These are phyloP conservation scores for Chaetomium strumarium DNA, from an alignment of 2,329 filamentous ascomycete species.

Conservation along the genomic window DNA sequence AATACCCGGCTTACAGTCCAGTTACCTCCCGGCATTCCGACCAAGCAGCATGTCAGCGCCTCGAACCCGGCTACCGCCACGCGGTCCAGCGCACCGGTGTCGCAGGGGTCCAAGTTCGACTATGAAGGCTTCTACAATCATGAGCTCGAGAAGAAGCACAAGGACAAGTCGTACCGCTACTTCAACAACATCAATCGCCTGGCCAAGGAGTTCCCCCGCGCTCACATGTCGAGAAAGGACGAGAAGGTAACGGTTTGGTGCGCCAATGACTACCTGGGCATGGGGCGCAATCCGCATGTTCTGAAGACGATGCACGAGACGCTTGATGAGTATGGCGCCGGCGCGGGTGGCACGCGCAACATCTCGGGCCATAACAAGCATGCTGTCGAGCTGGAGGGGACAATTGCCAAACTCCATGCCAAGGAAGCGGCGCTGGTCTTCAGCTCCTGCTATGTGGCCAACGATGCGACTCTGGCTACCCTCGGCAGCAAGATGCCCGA, in stretches of 20 bases:
- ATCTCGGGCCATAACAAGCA: conserved; percentile 98
- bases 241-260: conserved; percentile 97
- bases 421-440: conserved; percentile 93
- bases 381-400: conserved; percentile 75
- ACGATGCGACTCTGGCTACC: conserved; percentile 93
- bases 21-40: conserved; percentile 30
- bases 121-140: conserved; percentile 83
- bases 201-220: conserved; percentile 90
- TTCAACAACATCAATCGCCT: conserved; percentile 99
- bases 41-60: conserved; percentile 17
- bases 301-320: conserved; percentile 91
- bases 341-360: conserved; percentile 91
- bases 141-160: conserved; percentile 97
- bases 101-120: conserved; percentile 62
- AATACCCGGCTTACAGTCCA: conserved; percentile 26
- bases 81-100: conserved; percentile 25
- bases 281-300: conserved; percentile 87
- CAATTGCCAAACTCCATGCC: conserved; percentile 79
- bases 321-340: conserved; percentile 88
- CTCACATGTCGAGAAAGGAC: conserved; percentile 77
- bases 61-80: conserved; percentile 26
- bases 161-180: conserved; percentile 99
- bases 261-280: conserved; percentile 97
- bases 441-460: conserved; percentile 96
- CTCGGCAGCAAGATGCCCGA: conserved; percentile 94